Evolutionary conservation across 805 yeast species (phyloP), one percentile per base, ranked within the genome.

Genomic region (Metschnikowia baotianmanensis): DNA sequence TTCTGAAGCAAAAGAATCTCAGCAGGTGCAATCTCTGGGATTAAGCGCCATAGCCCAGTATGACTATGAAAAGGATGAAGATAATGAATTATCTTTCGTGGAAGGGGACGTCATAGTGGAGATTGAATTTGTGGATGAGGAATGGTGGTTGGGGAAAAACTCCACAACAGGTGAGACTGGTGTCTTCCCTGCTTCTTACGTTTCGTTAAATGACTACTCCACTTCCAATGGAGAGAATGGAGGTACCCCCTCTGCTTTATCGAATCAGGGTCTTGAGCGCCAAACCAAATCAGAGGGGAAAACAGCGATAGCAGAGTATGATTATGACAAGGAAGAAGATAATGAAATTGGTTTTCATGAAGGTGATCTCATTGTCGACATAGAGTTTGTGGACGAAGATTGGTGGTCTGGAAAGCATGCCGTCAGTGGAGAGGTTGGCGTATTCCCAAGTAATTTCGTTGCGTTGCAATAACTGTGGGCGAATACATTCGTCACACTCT

Each of bases 401-500:
- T 93, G 99, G 99, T 93, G 98, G 98, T 72, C 84, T 40, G 99
- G 99, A 37, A 80, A 78, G 47, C 73, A 82, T 52, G 42, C 59
- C 18, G 73, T 63, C 43, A 67, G 80, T 23, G 96, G 96, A 32
- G 84, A 80, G 51, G 74, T 77, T 51, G 93, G 93, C 43, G 71
- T 91, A 41, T 90, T 91, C 80, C 99, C 99, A 38, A 80, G 96
- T 30, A 89, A 87, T 65, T 88, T 86, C 59, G 98, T 93, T 36
- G 56, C 46, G 18, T 56, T 58, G 43, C 52, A 48, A 18, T 50
- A 34, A 42, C 4, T 20, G 19, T n/a, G n/a, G n/a, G n/a, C n/a
- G n/a, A n/a, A n/a, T n/a, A n/a, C n/a, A n/a, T n/a, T n/a, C n/a
- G n/a, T n/a, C n/a, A n/a, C n/a, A n/a, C n/a, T n/a, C n/a, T n/a